These are phyloP conservation scores for Termitomyces sp. DNA, from an alignment of 768 basidiomycete genomes.

Conservation along the genomic window DNA sequence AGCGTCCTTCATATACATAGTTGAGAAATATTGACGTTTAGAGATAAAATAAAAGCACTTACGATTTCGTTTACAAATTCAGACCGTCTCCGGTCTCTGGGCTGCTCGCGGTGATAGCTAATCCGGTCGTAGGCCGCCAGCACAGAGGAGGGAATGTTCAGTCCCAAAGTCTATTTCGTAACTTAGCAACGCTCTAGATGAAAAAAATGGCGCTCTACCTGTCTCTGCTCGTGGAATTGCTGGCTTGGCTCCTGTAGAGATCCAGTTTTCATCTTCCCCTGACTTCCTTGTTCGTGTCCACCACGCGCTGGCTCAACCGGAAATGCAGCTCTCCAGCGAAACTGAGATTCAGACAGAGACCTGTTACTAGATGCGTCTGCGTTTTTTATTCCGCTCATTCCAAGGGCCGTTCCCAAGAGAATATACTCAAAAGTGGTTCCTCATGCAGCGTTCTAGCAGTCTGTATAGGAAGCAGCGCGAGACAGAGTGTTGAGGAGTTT, in stretches of 20 bases:
- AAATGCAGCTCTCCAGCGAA: conserved; percentile 3
- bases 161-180: not conserved
- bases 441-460: not conserved
- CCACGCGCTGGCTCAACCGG: not conserved
- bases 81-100: not conserved
- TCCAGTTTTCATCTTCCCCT: not conserved
- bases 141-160: conserved; percentile 5
- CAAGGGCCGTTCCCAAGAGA: not conserved
- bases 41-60: not conserved
- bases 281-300: not conserved
- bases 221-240: not conserved
- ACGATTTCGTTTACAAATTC: not conserved
- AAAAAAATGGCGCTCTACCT: not conserved
- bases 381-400: not conserved
- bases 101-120: not conserved
- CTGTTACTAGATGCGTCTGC: conserved; percentile 1
- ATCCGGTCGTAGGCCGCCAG: conserved; percentile 1
- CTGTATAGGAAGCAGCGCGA: not conserved
- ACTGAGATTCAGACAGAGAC: conserved; percentile 4
- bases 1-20: not conserved
- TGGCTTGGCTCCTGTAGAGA: not conserved
- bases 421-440: not conserved
- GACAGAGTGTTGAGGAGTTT: not conserved
- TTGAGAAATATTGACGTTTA: not conserved
- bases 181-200: not conserved